phyloP scores from a whole-genome alignment of 129 eudicot genomes.

The Daucus carota region DH1_v3.0 NC_030385.2:39964001-39964500 shows the following conservation, averaged over 20 bases:
- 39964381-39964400: slow-evolving; percentile 37
- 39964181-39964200: slow-evolving; percentile 47
- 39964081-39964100: slow-evolving; percentile 49
- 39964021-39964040: slow-evolving; percentile 59
- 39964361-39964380: slow-evolving; percentile 73
- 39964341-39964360: slow-evolving; percentile 74
- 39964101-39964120: slow-evolving; percentile 42
- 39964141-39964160: slow-evolving; percentile 52
- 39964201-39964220: slow-evolving; percentile 68
- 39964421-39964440: slow-evolving; percentile 89
- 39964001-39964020: slow-evolving; percentile 67
- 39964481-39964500: not conserved
- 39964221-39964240: slow-evolving; percentile 60
- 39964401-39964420: slow-evolving; percentile 57
- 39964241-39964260: slow-evolving; percentile 49
- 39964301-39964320: slow-evolving; percentile 23
- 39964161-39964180: slow-evolving; percentile 40
- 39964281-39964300: slow-evolving; percentile 33
- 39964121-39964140: slow-evolving; percentile 51
- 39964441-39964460: slow-evolving; percentile 54
- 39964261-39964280: slow-evolving; percentile 50
- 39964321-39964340: slow-evolving; percentile 41
- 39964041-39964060: slow-evolving; percentile 43
- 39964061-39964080: slow-evolving; percentile 47
- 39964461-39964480: not conserved